Conservation (phyloP, 495 filamentous ascomycete species). For the Echria macrotheca region DNA sequence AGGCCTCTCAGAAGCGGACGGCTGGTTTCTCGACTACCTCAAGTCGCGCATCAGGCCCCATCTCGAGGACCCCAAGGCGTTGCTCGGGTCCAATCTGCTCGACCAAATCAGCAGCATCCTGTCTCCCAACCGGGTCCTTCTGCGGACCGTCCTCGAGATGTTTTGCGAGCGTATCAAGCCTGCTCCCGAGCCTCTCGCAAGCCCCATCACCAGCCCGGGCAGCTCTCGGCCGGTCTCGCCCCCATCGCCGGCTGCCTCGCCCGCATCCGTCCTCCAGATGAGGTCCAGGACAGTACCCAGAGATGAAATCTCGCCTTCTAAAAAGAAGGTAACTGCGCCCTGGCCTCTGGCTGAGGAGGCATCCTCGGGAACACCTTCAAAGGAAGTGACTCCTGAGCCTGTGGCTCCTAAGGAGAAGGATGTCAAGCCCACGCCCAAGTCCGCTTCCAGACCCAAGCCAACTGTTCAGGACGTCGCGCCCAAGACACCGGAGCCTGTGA, state of each 20-base stretch:
- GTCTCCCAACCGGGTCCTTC: slow-evolving; percentile 27
- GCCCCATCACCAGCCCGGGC: slow-evolving; percentile 15
- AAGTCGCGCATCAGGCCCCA: slow-evolving; percentile 26
- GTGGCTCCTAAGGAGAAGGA: background rate
- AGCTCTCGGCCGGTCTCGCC: slow-evolving; percentile 18
- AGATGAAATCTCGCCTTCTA: slow-evolving; percentile 12
- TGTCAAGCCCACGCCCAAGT: background rate
- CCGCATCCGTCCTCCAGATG: slow-evolving; percentile 20
- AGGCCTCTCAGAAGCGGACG: slow-evolving; percentile 24
- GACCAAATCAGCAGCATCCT: slow-evolving; percentile 30
- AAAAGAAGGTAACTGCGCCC: slow-evolving; percentile 12
- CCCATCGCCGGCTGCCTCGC: slow-evolving; percentile 4
- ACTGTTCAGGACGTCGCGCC: no score
- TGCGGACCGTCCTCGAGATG: slow-evolving; percentile 30
- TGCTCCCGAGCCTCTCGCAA: slow-evolving; percentile 8
- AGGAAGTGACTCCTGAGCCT: slow-evolving; percentile 11
- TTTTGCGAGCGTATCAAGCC: slow-evolving; percentile 25
- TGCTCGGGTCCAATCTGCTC: slow-evolving; percentile 25
- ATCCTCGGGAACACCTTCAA: slow-evolving; percentile 1
- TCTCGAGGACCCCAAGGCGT: slow-evolving; percentile 24
- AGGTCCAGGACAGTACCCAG: slow-evolving; percentile 19
- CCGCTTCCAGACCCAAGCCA: no score
- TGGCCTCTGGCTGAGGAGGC: slow-evolving; percentile 19
- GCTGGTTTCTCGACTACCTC: slow-evolving; percentile 31
- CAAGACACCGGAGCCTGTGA: background rate